Evolutionary conservation across 306 rosid genomes (phyloP).

Genomic region (Calophaca sinica): DNA sequence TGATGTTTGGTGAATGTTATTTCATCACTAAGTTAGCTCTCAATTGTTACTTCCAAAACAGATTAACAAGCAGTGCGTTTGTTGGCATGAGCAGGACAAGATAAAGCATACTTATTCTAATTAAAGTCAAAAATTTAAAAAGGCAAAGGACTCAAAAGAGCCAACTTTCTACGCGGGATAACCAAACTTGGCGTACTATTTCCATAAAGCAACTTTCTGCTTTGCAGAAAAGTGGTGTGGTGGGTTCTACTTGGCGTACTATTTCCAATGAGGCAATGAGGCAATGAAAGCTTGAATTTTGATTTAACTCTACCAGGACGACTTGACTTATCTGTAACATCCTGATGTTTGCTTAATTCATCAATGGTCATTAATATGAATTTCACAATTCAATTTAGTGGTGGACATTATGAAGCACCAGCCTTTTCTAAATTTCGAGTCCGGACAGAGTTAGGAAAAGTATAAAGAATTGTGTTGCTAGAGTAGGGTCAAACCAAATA

Average conservation of each 20-base stretch:
- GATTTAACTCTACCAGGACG: neutral
- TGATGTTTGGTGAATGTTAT: too few relatives aligned
- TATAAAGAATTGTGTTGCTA: neutral
- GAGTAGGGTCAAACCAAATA: neutral
- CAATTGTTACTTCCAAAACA: too few relatives aligned
- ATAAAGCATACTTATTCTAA: neutral
- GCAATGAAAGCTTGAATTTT: slow-evolving; percentile 9
- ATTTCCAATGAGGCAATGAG: too few relatives aligned
- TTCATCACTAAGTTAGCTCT: too few relatives aligned
- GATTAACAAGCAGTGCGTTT: neutral
- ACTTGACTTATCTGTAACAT: slow-evolving; percentile 11
- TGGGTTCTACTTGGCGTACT: slow-evolving; percentile 29
- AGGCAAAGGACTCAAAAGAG: neutral
- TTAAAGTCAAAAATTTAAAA: slow-evolving; percentile 16
- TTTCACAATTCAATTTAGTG: neutral
- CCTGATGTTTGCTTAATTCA: neutral
- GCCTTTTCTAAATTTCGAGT: neutral
- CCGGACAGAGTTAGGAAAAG: neutral
- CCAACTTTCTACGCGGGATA: slow-evolving; percentile 17
- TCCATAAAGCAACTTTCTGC: slow-evolving; percentile 20
- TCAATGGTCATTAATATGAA: neutral
- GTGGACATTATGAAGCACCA: neutral
- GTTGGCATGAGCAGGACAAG: neutral
- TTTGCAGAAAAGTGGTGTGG: neutral
- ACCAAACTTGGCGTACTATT: neutral